Conservation (phyloP, 352 stramenopile species). For the Nothophytophthora sp. region DNA sequence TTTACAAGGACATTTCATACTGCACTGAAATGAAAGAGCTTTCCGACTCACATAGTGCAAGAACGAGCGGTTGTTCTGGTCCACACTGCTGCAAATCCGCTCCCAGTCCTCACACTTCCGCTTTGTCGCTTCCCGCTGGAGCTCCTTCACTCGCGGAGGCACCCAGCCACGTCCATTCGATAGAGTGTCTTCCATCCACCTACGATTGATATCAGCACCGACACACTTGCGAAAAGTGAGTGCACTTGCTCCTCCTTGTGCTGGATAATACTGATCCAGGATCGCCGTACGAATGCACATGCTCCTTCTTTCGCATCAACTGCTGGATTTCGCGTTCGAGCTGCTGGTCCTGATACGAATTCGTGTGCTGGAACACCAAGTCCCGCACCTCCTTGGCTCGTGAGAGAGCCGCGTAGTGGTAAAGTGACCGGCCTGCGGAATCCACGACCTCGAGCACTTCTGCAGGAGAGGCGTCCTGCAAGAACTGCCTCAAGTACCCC, state of each 20-base stretch:
- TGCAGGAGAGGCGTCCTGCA: constrained; percentile 22
- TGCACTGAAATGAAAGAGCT: background rate
- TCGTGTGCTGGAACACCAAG: constrained; percentile 37
- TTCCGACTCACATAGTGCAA: constrained; percentile 57
- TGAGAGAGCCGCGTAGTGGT: constrained; percentile 55
- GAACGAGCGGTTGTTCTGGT: constrained; percentile 41
- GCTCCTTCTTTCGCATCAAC: constrained; percentile 34
- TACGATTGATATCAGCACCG: background rate
- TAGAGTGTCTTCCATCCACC: constrained; percentile 5
- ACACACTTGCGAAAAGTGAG: too few species aligned
- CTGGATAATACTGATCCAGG: too few species aligned
- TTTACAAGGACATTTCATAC: background rate
- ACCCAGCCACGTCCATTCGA: constrained; percentile 28
- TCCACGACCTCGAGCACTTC: constrained; percentile 39
- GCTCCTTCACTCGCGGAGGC: constrained; percentile 45
- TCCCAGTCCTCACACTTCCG: constrained; percentile 33
- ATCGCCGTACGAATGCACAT: constrained; percentile 26
- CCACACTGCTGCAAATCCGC: constrained; percentile 29
- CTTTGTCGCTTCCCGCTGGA: constrained; percentile 22
- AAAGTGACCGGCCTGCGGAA: constrained; percentile 25
- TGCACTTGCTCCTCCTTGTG: too few species aligned
- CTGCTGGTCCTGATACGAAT: constrained; percentile 20
- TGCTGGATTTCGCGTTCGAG: constrained; percentile 26
- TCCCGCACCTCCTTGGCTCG: constrained; percentile 9
- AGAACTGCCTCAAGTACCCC: constrained; percentile 16